Percentiles rank a stretch among this genome's conserved stretches.
Evolutionary conservation across 2,329 filamentous ascomycete genomes (phyloP).

Genomic region (Trichoderma sp.): DNA sequence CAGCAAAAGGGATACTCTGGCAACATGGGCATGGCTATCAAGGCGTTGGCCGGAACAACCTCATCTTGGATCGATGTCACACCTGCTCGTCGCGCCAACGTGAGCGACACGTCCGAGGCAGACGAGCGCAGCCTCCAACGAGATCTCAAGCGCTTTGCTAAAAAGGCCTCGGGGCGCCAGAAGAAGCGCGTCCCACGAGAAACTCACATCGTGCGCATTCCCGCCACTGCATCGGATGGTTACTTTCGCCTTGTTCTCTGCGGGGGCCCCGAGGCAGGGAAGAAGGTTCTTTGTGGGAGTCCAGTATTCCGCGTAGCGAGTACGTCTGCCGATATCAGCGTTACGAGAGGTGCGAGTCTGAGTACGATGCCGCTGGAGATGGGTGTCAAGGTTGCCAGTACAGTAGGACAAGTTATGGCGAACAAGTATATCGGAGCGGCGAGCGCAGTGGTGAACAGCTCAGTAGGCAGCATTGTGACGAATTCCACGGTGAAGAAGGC

Average conservation of each 20-base stretch:
- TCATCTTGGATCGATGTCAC: constrained; percentile 67
- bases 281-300: constrained; percentile 59
- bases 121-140: constrained; percentile 67
- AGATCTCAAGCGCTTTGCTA: constrained; percentile 62
- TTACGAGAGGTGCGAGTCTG: constrained; percentile 63
- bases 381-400: constrained; percentile 55
- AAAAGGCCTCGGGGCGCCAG: constrained; percentile 48
- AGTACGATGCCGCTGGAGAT: constrained; percentile 64
- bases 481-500: constrained; percentile 36
- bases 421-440: constrained; percentile 42
- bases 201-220: constrained; percentile 63
- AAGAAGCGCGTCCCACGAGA: constrained; percentile 55
- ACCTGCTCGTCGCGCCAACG: constrained; percentile 46
- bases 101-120: constrained; percentile 48
- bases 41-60: constrained; percentile 58
- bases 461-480: constrained; percentile 38
- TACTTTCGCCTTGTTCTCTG: constrained; percentile 68
- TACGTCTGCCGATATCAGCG: constrained; percentile 58
- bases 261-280: constrained; percentile 38
- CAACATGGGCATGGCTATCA: constrained; percentile 64
- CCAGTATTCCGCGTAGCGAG: constrained; percentile 69
- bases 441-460: constrained; percentile 39
- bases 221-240: constrained; percentile 60
- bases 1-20: constrained; percentile 68
- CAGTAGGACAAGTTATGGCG: constrained; percentile 45